Conservation (phyloP, 169 alveolate species). For the Pseudocohnilembus persalinus region DNA sequence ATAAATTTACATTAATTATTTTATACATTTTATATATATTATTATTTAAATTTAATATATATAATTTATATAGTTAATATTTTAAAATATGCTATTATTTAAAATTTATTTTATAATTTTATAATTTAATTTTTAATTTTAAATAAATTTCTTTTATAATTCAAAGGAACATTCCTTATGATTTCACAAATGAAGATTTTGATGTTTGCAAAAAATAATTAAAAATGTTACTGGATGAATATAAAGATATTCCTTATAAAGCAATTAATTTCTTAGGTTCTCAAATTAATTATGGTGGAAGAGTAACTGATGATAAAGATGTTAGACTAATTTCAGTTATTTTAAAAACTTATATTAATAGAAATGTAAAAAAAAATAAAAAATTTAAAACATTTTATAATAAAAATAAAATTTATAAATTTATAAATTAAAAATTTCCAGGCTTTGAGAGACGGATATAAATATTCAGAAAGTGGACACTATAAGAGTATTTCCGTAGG, state of each 20-base stretch:
- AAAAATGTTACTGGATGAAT: constrained; percentile 85
- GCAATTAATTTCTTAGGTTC: constrained; percentile 90
- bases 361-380: constrained; percentile 42
- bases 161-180: constrained; percentile 91
- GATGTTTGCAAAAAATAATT: constrained; percentile 86
- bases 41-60: no score
- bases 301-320: constrained; percentile 94
- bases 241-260: constrained; percentile 87
- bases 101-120: no score
- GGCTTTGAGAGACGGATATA: constrained; percentile 31
- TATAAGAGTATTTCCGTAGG: constrained; percentile 90
- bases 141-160: no score
- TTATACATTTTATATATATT: no score
- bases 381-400: constrained; percentile 46
- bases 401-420: constrained; percentile 21
- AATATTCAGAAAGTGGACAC: constrained; percentile 87
- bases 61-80: no score
- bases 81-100: no score
- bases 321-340: constrained; percentile 80
- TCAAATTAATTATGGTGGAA: constrained; percentile 93
- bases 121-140: no score
- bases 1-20: no score
- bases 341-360: constrained; percentile 67
- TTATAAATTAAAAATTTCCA: neutral
- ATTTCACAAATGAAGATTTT: constrained; percentile 90